These are phyloP conservation scores for Pyricularia sp. DNA, from an alignment of 2,329 filamentous ascomycete species.

Conservation along the genomic window DNA sequence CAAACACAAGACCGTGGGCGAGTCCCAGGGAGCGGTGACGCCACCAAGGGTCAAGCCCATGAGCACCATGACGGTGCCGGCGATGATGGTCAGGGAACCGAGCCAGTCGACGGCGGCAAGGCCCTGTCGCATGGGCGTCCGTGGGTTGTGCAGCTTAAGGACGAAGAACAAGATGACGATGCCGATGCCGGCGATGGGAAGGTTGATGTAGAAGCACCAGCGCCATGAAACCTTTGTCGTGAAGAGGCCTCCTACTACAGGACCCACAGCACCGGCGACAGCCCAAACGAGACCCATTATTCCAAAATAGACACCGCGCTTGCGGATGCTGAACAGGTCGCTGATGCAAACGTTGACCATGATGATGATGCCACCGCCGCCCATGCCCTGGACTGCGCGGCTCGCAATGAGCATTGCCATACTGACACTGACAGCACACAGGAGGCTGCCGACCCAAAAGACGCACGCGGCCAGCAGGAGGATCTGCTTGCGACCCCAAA, in stretches of 20 bases:
- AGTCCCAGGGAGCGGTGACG: slow-evolving; percentile 64
- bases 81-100: slow-evolving; percentile 52
- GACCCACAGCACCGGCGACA: slow-evolving; percentile 54
- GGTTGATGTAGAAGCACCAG: slow-evolving; percentile 63
- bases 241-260: slow-evolving; percentile 51
- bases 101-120: slow-evolving; percentile 54
- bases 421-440: slow-evolving; percentile 34
- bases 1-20: slow-evolving; percentile 65
- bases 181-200: slow-evolving; percentile 27
- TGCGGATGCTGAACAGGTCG: slow-evolving; percentile 41
- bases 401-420: slow-evolving; percentile 39
- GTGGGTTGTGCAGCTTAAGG: slow-evolving; percentile 59
- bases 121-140: slow-evolving; percentile 52
- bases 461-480: slow-evolving; percentile 35
- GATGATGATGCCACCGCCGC: slow-evolving; percentile 40
- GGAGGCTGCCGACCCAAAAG: slow-evolving; percentile 42
- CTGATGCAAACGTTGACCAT: slow-evolving; percentile 44
- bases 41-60: slow-evolving; percentile 82
- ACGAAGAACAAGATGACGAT: slow-evolving; percentile 47
- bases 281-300: slow-evolving; percentile 60
- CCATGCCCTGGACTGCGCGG: slow-evolving; percentile 40
- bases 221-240: slow-evolving; percentile 52
- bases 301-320: slow-evolving; percentile 44
- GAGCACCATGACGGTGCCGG: slow-evolving; percentile 76
- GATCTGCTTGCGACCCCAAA: slow-evolving; percentile 47